Evolutionary conservation across 768 basidiomycete genomes (phyloP).

Genomic region (Boletus rufocinnamomeus): DNA sequence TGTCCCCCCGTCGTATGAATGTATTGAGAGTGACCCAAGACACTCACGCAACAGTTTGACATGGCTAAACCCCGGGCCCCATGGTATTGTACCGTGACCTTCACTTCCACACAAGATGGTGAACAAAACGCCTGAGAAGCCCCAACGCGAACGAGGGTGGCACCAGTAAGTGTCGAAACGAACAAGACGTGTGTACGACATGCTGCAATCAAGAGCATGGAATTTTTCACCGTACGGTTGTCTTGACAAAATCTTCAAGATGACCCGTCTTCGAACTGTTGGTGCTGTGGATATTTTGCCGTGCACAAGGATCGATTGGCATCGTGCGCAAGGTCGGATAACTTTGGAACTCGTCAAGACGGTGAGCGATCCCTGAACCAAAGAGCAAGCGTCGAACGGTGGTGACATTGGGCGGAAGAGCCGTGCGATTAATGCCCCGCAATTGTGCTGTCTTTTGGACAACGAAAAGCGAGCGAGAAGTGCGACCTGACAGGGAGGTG

Average conservation of each 20-base stretch:
- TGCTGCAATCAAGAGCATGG: slow-evolving; percentile 24
- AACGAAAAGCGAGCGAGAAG: background rate
- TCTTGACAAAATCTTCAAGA: slow-evolving; percentile 15
- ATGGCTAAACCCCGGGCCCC: slow-evolving; percentile 1
- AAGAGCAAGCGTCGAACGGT: background rate
- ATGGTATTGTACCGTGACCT: slow-evolving; percentile 7
- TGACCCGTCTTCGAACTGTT: slow-evolving; percentile 1
- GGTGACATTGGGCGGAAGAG: slow-evolving; percentile 10
- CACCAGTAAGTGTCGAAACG: slow-evolving; percentile 27
- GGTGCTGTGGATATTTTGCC: slow-evolving; percentile 10
- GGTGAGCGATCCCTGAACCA: slow-evolving; percentile 6
- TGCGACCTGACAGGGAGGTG: background rate
- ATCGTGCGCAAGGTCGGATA: slow-evolving; percentile 1
- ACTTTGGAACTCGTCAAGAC: slow-evolving; percentile 13
- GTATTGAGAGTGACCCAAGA: slow-evolving; percentile 34
- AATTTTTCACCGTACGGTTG: slow-evolving; percentile 32
- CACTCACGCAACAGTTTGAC: slow-evolving; percentile 31
- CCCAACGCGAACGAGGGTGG: slow-evolving; percentile 17
- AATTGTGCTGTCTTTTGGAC: background rate
- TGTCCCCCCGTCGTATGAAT: slow-evolving; percentile 29
- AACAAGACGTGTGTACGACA: slow-evolving; percentile 22
- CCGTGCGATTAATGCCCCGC: slow-evolving; percentile 7
- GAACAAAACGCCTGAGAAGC: slow-evolving; percentile 17
- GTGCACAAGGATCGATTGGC: background rate
- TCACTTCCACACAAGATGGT: slow-evolving; percentile 9